phyloP scores from a whole-genome alignment of 1,139 yeast genomes.

The Sugiyamaella neomexicana region DNA sequence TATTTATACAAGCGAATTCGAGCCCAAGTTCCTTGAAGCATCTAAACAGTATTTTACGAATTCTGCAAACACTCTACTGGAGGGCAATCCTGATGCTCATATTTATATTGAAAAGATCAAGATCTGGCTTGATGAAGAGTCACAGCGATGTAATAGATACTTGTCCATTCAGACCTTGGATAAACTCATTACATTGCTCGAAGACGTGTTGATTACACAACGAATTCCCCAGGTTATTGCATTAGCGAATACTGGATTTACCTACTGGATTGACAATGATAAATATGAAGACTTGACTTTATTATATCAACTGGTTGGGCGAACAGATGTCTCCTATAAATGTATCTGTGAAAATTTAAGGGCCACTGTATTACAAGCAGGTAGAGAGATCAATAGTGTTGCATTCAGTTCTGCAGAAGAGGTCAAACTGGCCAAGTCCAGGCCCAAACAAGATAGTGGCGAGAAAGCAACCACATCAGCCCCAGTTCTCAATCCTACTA shows the following conservation, averaged over 20 bases:
- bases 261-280: constrained; percentile 52
- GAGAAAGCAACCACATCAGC: neutral
- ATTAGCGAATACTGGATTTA: constrained; percentile 55
- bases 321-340: constrained; percentile 56
- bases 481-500: constrained; percentile 42
- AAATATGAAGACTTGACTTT: constrained; percentile 46
- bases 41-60: constrained; percentile 58
- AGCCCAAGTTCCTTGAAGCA: constrained; percentile 57
- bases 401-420: constrained; percentile 28
- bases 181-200: constrained; percentile 56
- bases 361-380: constrained; percentile 49
- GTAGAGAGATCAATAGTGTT: constrained; percentile 40
- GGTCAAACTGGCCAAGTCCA: constrained; percentile 26
- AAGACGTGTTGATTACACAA: constrained; percentile 61
- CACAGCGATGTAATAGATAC: constrained; percentile 54
- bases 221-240: constrained; percentile 55
- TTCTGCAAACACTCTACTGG: constrained; percentile 49
- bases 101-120: constrained; percentile 56
- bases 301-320: constrained; percentile 51
- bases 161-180: constrained; percentile 52
- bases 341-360: constrained; percentile 53
- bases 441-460: constrained; percentile 19
- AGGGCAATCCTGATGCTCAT: constrained; percentile 48
- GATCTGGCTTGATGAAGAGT: constrained; percentile 59
- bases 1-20: constrained; percentile 65